Base-by-base conservation (phyloP, 495 filamentous ascomycete genomes). In the Penicillium canariense region DNA sequence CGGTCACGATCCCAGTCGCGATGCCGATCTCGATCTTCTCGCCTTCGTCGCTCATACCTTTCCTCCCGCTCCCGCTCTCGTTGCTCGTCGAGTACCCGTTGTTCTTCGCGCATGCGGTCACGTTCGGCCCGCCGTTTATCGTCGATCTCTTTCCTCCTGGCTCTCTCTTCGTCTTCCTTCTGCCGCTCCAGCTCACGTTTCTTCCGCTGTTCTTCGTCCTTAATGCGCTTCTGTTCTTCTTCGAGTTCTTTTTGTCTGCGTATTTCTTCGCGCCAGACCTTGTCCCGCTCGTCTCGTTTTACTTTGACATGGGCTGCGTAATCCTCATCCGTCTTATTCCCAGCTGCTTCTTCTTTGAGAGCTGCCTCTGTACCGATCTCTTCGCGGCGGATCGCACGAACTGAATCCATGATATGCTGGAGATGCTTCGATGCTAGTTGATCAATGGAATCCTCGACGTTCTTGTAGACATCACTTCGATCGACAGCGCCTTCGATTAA, bases 401-500 rank as follows among this genome's bases (percentile, higher is more conserved):
- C 80, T 17, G 85, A 81, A 3, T 77, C 71, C 54, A 90, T 78
- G 31, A 92, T 86, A 18, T 80, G 77, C 8, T 70, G 72, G 12
- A 88, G 69, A 52, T 85, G 77, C 32, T 83, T 74, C 52, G 86
- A 81, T 42, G 93, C 85, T 45, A 93, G 77, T 18, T 69, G 66
- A 60, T 90, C 81, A 27, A 96, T 78, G 22, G 84, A 79, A 1
- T 75, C 73, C 55, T 90, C 81, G 4, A 87, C 88, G 44, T 77
- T 82, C 54, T 88, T 85, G 71, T 95, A 96, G 36, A 94, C 82
- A 48, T 87, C 86, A 48, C 82, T 86, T 39, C 91, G 84, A 58
- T 95, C 90, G 26, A 90, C 85, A 0, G 89, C 90, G 39, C 91
- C 91, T 67, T 96, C 90, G 43, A 96, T 87, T 17, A 96, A 77